Base-by-base conservation (phyloP, 1,139 yeast genomes). In the Saccharomyces hybrid region DNA sequence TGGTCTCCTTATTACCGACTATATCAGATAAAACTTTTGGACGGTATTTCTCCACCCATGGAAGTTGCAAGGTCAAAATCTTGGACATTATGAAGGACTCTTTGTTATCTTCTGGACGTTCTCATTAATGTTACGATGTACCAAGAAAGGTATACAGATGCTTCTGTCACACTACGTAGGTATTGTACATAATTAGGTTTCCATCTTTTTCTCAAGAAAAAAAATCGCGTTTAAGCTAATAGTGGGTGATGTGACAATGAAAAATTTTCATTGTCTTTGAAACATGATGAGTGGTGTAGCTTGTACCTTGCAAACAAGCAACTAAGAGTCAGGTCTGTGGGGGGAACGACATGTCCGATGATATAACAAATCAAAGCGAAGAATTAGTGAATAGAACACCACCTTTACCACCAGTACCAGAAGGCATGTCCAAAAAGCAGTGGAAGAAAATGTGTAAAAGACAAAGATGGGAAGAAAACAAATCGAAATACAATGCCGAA, bases 21-120 rank as follows among this genome's bases (percentile, higher is more conserved):
- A 95, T 86, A 66, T 93, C 98, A 48, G 82, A 81, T 38, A 93
- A 75, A 41, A 75, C 72, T 50, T 79, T 77, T 0, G 99, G 99
- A 57, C 99, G 82, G 69, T 93, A 93, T 67, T 93, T 93, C 66
- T 93, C 99, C 14, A 93, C 98, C 99, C 97, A 74, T 5, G 77
- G 77, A 3, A 73, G 62, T 55, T 73, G 74, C 46, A 73, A 60
- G 25, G 62, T 66, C 54, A 68, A 55, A 6, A 66, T 59, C 31
- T 55, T 55, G 23, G 56, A 53, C 54, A 62, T 58, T 51, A 41
- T 57, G 5, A 38, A 3, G 2, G 7, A 38, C 44, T 16, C 23
- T n/a, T 16, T 16, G 9, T 4, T 19, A 8, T 42, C 38, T 41
- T 25, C 28, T 44, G 44, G 26, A n/a, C 9, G 5, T 14, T 5